Percentiles rank a stretch among this genome's conserved stretches.
Evolutionary conservation across 345 rosid genomes (phyloP).

Genomic region (Cardamine occulta): DNA sequence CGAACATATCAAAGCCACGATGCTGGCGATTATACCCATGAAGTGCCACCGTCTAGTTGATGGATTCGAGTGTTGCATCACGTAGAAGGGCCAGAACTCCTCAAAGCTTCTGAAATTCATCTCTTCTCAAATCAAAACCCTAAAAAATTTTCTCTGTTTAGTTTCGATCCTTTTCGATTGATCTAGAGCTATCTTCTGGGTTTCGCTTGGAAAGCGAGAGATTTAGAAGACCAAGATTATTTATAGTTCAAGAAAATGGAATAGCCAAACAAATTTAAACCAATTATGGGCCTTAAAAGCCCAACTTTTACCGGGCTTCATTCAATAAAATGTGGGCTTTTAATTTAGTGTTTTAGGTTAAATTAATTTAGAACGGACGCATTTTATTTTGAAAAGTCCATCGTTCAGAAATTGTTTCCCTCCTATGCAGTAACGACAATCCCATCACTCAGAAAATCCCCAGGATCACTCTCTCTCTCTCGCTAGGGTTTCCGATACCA

Average conservation of each 20-base stretch:
- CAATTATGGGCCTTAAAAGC: neutral
- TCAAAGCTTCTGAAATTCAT: slow-evolving; percentile 96
- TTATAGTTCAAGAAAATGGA: neutral
- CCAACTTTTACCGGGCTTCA: neutral
- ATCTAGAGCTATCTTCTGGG: slow-evolving; percentile 17
- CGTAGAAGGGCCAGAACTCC: slow-evolving; percentile 90
- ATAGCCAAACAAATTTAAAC: neutral
- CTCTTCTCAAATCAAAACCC: neutral
- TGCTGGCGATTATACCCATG: slow-evolving; percentile 65
- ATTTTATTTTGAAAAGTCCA: neutral
- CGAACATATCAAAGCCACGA: slow-evolving; percentile 53
- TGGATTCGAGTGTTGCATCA: slow-evolving; percentile 88
- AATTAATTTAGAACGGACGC: slow-evolving; percentile 19
- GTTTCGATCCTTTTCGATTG: slow-evolving; percentile 1
- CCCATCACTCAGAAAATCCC: slow-evolving; percentile 3
- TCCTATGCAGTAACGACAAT: slow-evolving; percentile 32
- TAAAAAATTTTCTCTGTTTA: neutral
- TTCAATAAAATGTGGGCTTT: neutral
- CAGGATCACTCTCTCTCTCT: slow-evolving; percentile 22
- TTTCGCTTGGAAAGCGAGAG: slow-evolving; percentile 8
- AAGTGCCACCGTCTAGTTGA: slow-evolving; percentile 91
- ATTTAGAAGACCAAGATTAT: slow-evolving; percentile 11
- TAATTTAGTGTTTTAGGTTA: neutral
- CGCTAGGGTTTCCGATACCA: slow-evolving; percentile 34
- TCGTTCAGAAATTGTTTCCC: slow-evolving; percentile 30